These are phyloP conservation scores for Symbiodinium pilosum DNA, from an alignment of 73 alveolate genomes.

Conservation along the genomic window DNA sequence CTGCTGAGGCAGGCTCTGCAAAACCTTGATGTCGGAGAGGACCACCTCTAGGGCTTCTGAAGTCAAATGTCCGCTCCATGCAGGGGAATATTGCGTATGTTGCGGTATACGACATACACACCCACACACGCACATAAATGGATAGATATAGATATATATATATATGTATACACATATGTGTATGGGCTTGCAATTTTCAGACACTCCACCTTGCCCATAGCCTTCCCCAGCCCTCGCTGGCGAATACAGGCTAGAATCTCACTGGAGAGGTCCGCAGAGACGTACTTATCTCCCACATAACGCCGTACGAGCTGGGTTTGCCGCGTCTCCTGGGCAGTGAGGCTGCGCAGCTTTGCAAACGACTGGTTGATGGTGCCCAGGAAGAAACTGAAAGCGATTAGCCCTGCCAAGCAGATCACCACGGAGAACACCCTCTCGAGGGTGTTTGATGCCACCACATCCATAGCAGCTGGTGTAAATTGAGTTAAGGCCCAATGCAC, in stretches of 20 bases:
- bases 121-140: too few relatives aligned
- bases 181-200: too few relatives aligned
- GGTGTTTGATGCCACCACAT: constrained; percentile 17
- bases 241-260: constrained; percentile 50
- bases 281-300: constrained; percentile 12
- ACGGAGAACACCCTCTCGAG: constrained; percentile 20
- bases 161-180: too few relatives aligned
- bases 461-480: constrained; percentile 64
- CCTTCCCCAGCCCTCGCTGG: constrained; percentile 57
- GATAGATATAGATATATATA: too few relatives aligned
- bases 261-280: constrained; percentile 29
- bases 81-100: too few relatives aligned
- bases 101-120: too few relatives aligned
- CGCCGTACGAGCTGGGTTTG: constrained; percentile 66
- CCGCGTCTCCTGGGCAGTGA: constrained; percentile 39
- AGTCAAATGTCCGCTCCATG: too few relatives aligned
- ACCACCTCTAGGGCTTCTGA: too few relatives aligned
- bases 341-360: constrained; percentile 19
- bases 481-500: constrained; percentile 25
- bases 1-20: not conserved
- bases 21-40: constrained; percentile 38
- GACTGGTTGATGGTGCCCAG: constrained; percentile 74
- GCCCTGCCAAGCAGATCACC: constrained; percentile 39
- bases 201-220: constrained; percentile 43
- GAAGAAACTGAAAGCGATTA: constrained; percentile 48